Percentiles rank a stretch among this genome's conserved stretches.
These are phyloP conservation scores for Saturnispora halmiae DNA, from an alignment of 805 yeast species.

Conservation along the genomic window DNA sequence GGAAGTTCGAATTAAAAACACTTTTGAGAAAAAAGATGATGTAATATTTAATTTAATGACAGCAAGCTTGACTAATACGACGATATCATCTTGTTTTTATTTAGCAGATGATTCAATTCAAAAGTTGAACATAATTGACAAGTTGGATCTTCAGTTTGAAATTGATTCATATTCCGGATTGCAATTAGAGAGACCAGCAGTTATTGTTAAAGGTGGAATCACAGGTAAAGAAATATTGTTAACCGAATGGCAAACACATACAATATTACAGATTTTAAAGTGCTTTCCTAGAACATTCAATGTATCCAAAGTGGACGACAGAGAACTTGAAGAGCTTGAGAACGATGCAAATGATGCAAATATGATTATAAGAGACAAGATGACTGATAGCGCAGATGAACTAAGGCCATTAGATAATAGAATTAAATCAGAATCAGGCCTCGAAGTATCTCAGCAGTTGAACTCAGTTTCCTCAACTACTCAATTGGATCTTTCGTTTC, in stretches of 20 bases:
- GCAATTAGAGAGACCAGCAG: slow-evolving; percentile 35
- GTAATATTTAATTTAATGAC: slow-evolving; percentile 44
- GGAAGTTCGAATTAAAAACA: slow-evolving; percentile 64
- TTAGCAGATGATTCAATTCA: slow-evolving; percentile 39
- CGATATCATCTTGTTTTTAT: slow-evolving; percentile 51
- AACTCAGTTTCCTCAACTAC: slow-evolving; percentile 1
- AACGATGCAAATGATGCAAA: slow-evolving; percentile 63
- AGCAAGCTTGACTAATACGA: slow-evolving; percentile 66
- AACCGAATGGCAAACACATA: slow-evolving; percentile 65
- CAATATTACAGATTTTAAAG: slow-evolving; percentile 45
- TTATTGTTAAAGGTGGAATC: slow-evolving; percentile 46
- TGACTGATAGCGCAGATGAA: slow-evolving; percentile 12
- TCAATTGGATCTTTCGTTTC: slow-evolving; percentile 40
- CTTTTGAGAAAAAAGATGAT: slow-evolving; percentile 32
- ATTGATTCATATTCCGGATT: slow-evolving; percentile 45
- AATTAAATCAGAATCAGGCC: too few species aligned
- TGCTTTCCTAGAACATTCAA: slow-evolving; percentile 48
- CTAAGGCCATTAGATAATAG: too few species aligned
- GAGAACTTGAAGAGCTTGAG: slow-evolving; percentile 42
- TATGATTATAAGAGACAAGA: slow-evolving; percentile 27
- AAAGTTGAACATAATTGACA: slow-evolving; percentile 52
- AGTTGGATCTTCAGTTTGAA: slow-evolving; percentile 51
- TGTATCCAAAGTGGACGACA: slow-evolving; percentile 33
- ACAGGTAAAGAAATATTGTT: slow-evolving; percentile 55
- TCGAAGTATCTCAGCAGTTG: too few species aligned